Evolutionary conservation across 2,329 filamentous ascomycete genomes (phyloP), one percentile per base, ranked within the genome.

Genomic region (Aspergillus udagawae): DNA sequence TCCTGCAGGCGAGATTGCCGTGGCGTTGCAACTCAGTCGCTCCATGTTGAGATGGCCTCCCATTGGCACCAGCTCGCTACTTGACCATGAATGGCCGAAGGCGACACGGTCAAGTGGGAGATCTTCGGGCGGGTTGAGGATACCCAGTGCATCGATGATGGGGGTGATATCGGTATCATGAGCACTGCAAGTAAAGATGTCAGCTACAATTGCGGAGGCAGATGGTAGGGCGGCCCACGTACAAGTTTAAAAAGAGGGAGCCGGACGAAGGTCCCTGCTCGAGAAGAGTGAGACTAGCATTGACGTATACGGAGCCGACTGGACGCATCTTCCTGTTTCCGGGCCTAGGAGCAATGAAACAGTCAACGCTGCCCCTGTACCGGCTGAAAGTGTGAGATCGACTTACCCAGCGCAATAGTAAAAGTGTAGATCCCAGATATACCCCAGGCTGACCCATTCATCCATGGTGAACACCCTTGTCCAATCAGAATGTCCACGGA

Each of bases 371-470:
- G 27, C 23, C 29, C 4, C 3, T 32, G 29, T 14, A 5, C 3
- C 20, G 20, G 17, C 8, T 29, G 35, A 8, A 28, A 14, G 10
- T 17, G 4, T 20, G 25, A 41, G 4, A 38, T 29, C 45, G 41
- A 17, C 41, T 52, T 50, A 66, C 64, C 65, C 65, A 14, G 61
- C 54, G 20, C 65, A 67, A 52, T 66, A 65, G 41, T 64, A 67
- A 41, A 60, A 67, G 23, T 54, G 25, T 20, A 65, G 32, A 28
- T 65, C 62, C 47, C 61, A 51, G 4, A 58, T 50, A 35, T 67
- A 65, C 12, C 60, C 61, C 38, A 63, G 64, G 12, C 55, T 58
- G 21, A 60, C 59, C 65, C 63, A 66, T 49, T 66, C 63, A 14
- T 67, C 63, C 21, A 59, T 58, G 20, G 63, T 67, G 53, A 67